These are phyloP conservation scores for Crepidotus sp. DNA, from an alignment of 1,284 basidiomycete species.

Conservation along the genomic window DNA sequence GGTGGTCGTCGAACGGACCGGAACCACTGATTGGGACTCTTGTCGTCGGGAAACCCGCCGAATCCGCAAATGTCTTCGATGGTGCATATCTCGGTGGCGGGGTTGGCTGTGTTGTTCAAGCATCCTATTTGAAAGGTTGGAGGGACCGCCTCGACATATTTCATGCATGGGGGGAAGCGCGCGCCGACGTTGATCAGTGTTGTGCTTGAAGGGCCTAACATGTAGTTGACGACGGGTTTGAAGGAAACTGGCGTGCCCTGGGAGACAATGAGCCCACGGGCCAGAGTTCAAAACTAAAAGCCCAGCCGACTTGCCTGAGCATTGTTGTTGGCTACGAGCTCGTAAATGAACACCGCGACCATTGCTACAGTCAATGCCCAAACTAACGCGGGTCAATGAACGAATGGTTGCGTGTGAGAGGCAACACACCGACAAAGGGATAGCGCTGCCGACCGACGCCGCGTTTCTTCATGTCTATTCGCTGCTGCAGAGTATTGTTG, in stretches of 20 bases:
- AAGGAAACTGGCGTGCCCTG: slow-evolving; percentile 78
- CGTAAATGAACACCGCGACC: slow-evolving; percentile 68
- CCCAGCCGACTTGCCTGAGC: too few species aligned
- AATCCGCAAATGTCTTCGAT: slow-evolving; percentile 84
- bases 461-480: slow-evolving; percentile 77
- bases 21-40: slow-evolving; percentile 84
- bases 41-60: slow-evolving; percentile 63
- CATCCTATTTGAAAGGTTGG: slow-evolving; percentile 57
- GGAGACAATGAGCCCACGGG: too few species aligned
- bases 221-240: slow-evolving; percentile 81
- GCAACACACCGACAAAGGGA: slow-evolving; percentile 60
- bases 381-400: slow-evolving; percentile 30
- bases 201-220: slow-evolving; percentile 83
- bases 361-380: slow-evolving; percentile 59
- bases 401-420: neutral
- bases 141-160: slow-evolving; percentile 54
- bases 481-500: slow-evolving; percentile 62
- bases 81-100: slow-evolving; percentile 60
- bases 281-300: too few species aligned
- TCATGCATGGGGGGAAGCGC: slow-evolving; percentile 83
- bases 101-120: slow-evolving; percentile 73
- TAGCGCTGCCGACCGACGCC: slow-evolving; percentile 77
- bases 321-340: slow-evolving; percentile 65
- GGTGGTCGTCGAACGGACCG: slow-evolving; percentile 37
- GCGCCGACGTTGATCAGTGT: slow-evolving; percentile 88